A percentile compares a stretch with the other conserved stretches of the same genome.
phyloP scores from a whole-genome alignment of 495 filamentous ascomycete species.

The Extremus antarcticus region DNA sequence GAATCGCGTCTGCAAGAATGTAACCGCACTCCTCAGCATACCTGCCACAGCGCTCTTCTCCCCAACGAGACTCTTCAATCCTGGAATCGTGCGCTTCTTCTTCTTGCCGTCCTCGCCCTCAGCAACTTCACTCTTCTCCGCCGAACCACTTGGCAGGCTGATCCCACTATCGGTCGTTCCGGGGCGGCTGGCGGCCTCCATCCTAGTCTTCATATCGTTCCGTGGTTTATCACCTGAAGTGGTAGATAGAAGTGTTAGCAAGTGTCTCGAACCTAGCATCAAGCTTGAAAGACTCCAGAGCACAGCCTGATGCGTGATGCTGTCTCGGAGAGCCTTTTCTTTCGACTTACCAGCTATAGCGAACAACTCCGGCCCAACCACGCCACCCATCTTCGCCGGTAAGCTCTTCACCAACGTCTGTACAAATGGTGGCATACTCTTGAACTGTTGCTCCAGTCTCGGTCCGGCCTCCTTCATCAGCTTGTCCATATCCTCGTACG shows the following conservation, averaged over 20 bases:
- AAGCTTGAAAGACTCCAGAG: too few relatives aligned
- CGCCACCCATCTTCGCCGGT: slow-evolving; percentile 66
- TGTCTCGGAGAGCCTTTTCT: too few relatives aligned
- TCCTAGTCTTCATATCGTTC: slow-evolving; percentile 32
- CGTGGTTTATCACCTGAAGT: slow-evolving; percentile 64
- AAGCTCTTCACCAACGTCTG: slow-evolving; percentile 79
- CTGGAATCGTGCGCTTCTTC: slow-evolving; percentile 38
- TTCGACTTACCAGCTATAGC: slow-evolving; percentile 62
- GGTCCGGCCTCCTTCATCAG: slow-evolving; percentile 72
- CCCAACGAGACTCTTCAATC: slow-evolving; percentile 66
- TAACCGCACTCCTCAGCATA: slow-evolving; percentile 75
- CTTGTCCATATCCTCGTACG: slow-evolving; percentile 74
- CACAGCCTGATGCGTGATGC: too few relatives aligned
- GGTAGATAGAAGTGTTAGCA: too few relatives aligned
- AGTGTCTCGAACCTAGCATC: too few relatives aligned
- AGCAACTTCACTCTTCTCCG: slow-evolving; percentile 35
- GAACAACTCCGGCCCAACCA: slow-evolving; percentile 67
- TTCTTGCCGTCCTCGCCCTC: slow-evolving; percentile 39
- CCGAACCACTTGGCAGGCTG: slow-evolving; percentile 21
- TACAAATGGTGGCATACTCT: slow-evolving; percentile 65
- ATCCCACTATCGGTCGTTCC: slow-evolving; percentile 37
- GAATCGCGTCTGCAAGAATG: slow-evolving; percentile 70
- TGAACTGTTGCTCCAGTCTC: slow-evolving; percentile 63
- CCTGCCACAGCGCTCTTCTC: slow-evolving; percentile 73
- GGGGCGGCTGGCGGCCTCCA: slow-evolving; percentile 14